Percentiles rank a stretch among this genome's conserved stretches.
phyloP scores from a whole-genome alignment of 2,329 filamentous ascomycete species.

The Penicillium sp. region DNA sequence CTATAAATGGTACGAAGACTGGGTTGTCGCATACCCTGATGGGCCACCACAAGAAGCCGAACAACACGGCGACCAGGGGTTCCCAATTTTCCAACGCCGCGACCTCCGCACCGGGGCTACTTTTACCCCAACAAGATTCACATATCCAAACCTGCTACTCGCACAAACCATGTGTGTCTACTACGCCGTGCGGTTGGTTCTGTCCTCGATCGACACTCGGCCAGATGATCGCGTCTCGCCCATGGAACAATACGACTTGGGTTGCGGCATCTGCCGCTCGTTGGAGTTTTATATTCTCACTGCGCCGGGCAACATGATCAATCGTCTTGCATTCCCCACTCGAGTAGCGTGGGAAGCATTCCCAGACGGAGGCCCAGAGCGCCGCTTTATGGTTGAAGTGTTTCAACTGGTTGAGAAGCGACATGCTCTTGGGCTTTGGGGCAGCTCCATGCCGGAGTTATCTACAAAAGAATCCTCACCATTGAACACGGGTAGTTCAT shows the following conservation, averaged over 20 bases:
- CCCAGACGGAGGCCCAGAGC: slow-evolving; percentile 34
- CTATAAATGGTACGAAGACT: slow-evolving; percentile 33
- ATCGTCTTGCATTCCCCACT: slow-evolving; percentile 39
- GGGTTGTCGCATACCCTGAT: slow-evolving; percentile 34
- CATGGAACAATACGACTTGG: slow-evolving; percentile 36
- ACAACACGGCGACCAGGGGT: slow-evolving; percentile 26
- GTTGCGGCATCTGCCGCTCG: slow-evolving; percentile 38
- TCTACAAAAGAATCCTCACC: slow-evolving; percentile 31
- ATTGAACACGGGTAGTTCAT: slow-evolving; percentile 12
- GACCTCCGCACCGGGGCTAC: slow-evolving; percentile 36
- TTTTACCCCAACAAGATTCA: slow-evolving; percentile 31
- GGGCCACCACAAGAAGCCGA: slow-evolving; percentile 31
- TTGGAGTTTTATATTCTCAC: slow-evolving; percentile 39
- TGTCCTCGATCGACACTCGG: slow-evolving; percentile 37
- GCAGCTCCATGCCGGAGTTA: slow-evolving; percentile 37
- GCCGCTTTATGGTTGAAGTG: slow-evolving; percentile 34
- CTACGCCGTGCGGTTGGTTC: slow-evolving; percentile 33
- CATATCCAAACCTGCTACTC: slow-evolving; percentile 38
- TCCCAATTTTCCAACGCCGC: slow-evolving; percentile 37
- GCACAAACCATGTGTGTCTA: slow-evolving; percentile 41
- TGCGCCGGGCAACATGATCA: slow-evolving; percentile 42
- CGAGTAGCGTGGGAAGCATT: slow-evolving; percentile 42
- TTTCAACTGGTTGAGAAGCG: slow-evolving; percentile 37
- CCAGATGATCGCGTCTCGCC: slow-evolving; percentile 31
- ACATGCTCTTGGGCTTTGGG: slow-evolving; percentile 38